Percentiles rank a stretch among this genome's conserved stretches.
These are phyloP conservation scores for Lepidium sativum DNA, from an alignment of 345 rosid genomes.

Conservation along the genomic window DNA sequence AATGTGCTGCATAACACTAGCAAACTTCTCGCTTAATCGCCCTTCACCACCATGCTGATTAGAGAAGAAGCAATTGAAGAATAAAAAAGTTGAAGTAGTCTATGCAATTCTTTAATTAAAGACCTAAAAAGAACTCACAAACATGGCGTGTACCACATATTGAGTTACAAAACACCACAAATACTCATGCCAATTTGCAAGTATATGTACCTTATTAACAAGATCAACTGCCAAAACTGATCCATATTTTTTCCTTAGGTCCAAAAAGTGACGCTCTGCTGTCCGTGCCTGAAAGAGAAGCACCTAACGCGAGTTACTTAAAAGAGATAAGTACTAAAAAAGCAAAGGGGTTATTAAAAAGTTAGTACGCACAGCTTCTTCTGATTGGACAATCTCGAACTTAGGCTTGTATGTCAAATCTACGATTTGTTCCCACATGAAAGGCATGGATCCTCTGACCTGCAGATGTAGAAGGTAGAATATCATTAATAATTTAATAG, in stretches of 20 bases:
- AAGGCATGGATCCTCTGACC: slow-evolving; percentile 96
- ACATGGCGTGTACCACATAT: slow-evolving; percentile 1
- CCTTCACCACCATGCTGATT: slow-evolving; percentile 96
- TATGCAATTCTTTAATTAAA: neutral
- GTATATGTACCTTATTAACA: slow-evolving; percentile 63
- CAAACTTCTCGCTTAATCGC: slow-evolving; percentile 66
- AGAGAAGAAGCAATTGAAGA: slow-evolving; percentile 19
- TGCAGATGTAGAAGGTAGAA: slow-evolving; percentile 20
- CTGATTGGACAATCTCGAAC: slow-evolving; percentile 81
- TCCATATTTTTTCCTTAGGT: slow-evolving; percentile 86
- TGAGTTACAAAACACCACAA: slow-evolving; percentile 7
- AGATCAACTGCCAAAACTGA: slow-evolving; percentile 76
- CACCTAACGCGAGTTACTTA: neutral
- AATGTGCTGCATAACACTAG: slow-evolving; percentile 55
- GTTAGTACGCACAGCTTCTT: slow-evolving; percentile 75
- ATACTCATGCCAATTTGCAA: neutral
- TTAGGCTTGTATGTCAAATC: slow-evolving; percentile 97
- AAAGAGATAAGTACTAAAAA: neutral
- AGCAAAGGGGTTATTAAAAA: slow-evolving; percentile 5
- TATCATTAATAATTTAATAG: neutral
- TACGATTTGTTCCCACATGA: slow-evolving; percentile 91
- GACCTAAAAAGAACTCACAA: neutral
- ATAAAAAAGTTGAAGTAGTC: slow-evolving; percentile 7
- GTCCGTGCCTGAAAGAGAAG: slow-evolving; percentile 50
- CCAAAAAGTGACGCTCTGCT: slow-evolving; percentile 88